Evolutionary conservation across 257 asterid genomes (phyloP), one percentile per base, ranked within the genome.

Genomic region (Lithospermum erythrorhizon): DNA sequence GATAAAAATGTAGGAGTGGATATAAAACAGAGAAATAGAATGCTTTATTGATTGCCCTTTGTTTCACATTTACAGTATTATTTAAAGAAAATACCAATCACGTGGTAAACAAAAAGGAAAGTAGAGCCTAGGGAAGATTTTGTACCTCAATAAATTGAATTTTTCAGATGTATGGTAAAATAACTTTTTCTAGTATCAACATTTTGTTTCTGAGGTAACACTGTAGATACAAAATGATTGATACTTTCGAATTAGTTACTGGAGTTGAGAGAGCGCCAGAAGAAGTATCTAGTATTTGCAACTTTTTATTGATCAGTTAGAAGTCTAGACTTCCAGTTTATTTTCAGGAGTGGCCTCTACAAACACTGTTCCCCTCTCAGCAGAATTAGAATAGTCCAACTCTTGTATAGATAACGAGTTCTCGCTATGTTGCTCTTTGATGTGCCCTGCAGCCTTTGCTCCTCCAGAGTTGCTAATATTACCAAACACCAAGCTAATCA

Each of bases 391-490:
- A 60, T 64, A 57, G 17, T 69, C 83, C 58, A 65, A 53, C 32
- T 64, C 79, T 94, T 9, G 83, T 81, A 27, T 95, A 87, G 1
- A 88, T 70, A 27, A 93, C 95, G 0, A 84, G 71, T 2, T 81
- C 87, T 62, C 67, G 19, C 67, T 62, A 63, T 63, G 59, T 41
- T 41, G 49, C 53, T 63, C 67, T 63, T 21, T 53, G 25, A 63
- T 59, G 55, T 52, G 37, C 49, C 67, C 67, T 27, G 67, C 67
- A n/a, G 67, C 67, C 48, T 52, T 63, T 16, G 67, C 60, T 30
- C 67, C 67, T 63, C 29, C 60, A 10, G 55, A 19, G 54, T 54
- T 63, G 18, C 67, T 63, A 49, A 63, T 53, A 53, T 63, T 63
- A 24, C 67, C 67, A 53, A 63, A 63, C 0, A 63, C 41, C 32